Base-by-base conservation (phyloP, 768 basidiomycete genomes). In the Trametes meyenii region DNA sequence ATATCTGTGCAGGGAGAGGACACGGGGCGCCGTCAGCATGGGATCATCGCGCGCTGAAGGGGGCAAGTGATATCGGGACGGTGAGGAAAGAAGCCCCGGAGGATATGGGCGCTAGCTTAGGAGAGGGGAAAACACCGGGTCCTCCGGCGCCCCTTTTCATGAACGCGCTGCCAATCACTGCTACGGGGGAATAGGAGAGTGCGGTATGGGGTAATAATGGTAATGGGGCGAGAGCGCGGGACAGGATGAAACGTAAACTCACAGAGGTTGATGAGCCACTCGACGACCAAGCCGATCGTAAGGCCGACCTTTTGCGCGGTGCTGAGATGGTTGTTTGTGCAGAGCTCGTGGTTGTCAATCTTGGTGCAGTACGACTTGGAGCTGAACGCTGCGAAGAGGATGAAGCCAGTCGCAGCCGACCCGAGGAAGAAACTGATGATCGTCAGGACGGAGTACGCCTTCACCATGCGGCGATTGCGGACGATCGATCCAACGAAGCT, bases 401-500 rank as follows among this genome's bases (percentile, higher is more conserved):
- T 35, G 55, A 69, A 61, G 53, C 65, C 70, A 24, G 55, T 16
- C 10, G 57, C 64, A 42, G 46, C 59, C 49, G 61, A 42, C n/a
- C 57, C 48, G 55, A 69, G 50, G 46, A 71, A 43, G 66, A 70
- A 69, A 61, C 46, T 52, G 57, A 72, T 17, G 63, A 69, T 65
- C 58, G 62, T 63, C 49, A 70, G 33, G 60, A 55, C 55, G 33
- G 70, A 69, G 62, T 68, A 72, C 54, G 64, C 55, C 58, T 68
- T 71, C 42, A 72, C 70, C 59, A 70, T 62, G 50, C 67, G 62
- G 50, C 69, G 69, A 62, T 70, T 72, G 57, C 66, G 65, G 6
- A 61, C 23, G 50, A 72, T 62, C 5, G 71, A 62, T 38, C 71
- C 71, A 60, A 72, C 52, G 66, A 70, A 71, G 21, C 71, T 72